A percentile compares a stretch with the other conserved stretches of the same genome.
Evolutionary conservation across 371 early-diverging fungal genomes (phyloP).

Genomic region (Lichtheimia corymbifera): DNA sequence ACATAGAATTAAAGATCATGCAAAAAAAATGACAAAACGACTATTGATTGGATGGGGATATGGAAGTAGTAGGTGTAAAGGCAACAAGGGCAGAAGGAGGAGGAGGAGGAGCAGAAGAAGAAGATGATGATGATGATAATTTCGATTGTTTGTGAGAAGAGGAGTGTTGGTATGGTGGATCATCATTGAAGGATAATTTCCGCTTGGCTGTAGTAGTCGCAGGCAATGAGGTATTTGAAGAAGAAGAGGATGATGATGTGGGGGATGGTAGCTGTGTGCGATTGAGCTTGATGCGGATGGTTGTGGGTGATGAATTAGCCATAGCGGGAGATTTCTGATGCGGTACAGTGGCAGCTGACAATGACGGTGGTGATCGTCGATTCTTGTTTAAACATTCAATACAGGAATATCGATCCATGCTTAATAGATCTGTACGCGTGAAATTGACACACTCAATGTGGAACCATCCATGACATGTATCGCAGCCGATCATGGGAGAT

Average conservation of each 20-base stretch:
- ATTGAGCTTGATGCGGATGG: neutral
- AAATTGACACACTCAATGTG: constrained; percentile 56
- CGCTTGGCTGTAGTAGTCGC: no score
- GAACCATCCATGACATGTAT: constrained; percentile 61
- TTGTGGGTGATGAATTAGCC: neutral
- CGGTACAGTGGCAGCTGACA: constrained; percentile 2
- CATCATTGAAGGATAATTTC: no score
- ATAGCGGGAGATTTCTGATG: constrained; percentile 10
- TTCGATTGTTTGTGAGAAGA: neutral
- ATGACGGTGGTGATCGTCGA: neutral
- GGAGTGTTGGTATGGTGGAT: no score
- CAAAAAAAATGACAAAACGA: no score
- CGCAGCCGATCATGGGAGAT: constrained; percentile 59
- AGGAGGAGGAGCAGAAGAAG: no score
- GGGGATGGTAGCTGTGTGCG: neutral
- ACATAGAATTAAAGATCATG: neutral
- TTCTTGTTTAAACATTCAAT: constrained; percentile 9
- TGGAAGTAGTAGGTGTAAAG: no score
- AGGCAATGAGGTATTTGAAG: no score
- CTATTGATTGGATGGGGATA: no score
- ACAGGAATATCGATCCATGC: constrained; percentile 26
- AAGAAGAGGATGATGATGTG: neutral
- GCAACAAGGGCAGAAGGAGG: no score
- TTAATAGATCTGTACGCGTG: constrained; percentile 15
- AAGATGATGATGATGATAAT: neutral